Evolutionary conservation across 495 filamentous ascomycete species (phyloP), one percentile per base, ranked within the genome.

Genomic region (Aspergillus diversus): DNA sequence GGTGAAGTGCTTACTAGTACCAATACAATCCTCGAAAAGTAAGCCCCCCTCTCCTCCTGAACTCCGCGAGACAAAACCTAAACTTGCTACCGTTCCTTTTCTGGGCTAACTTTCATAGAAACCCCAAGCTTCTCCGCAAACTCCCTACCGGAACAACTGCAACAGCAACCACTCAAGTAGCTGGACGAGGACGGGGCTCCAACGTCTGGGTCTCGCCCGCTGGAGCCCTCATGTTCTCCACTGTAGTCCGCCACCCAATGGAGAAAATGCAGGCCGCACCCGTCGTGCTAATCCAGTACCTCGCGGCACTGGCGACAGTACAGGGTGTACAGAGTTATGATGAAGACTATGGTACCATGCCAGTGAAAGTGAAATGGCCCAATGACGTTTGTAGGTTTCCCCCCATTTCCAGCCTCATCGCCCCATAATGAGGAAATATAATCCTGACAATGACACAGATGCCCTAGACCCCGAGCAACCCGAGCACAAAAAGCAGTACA

Each of bases 141-240:
- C 81, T 98, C 3, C 92, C 93, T 2, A 86, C 81, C 1, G 96
- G 95, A 13, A 90, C 96, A 64, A 96, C 93, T 4, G 82, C 90
- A n/a, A 90, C 90, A 3, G 96, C 96, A n/a, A 96, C 93, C 4
- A 88, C 89, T 1, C 96, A 99, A 73, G 81, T 97, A 13, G 90
- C 92, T 7, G 96, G 92, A n/a, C 86, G 95, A 47, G 95, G 95
- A 17, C 89, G 95, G 2, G 96, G 96, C 5, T 86, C 81, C 47
- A 98, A 99, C 67, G 90, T 97, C 66, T 99, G 96, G 95, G 87
- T 99, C 3, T 92, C 95, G 0, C 96, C 95, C 4, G 83, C 91
- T 2, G 95, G 95, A 0, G 84, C 87, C 17, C 83, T 99, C 8
- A 87, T 97, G 67, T 93, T 95, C 78, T 96, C 91, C 7, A 92